Evolutionary conservation across 2,329 filamentous ascomycete genomes (phyloP), one percentile per base, ranked within the genome.

Genomic region (Chrysoporthe deuterocubensis): DNA sequence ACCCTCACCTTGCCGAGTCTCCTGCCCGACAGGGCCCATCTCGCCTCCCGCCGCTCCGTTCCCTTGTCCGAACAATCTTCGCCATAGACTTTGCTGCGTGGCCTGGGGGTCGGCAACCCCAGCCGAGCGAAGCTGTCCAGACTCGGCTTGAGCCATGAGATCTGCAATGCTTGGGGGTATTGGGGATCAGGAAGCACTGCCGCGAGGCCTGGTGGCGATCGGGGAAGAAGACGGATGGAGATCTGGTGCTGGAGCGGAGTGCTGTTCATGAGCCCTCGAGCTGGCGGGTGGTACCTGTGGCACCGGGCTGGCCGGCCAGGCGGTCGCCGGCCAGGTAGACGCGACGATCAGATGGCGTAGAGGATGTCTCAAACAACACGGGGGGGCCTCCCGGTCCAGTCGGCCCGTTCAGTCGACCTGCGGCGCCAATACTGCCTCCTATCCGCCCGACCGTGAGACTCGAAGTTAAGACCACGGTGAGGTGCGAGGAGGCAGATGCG

Each of bases 91-190:
- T 44, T 72, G 71, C 61, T 68, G 67, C 34, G 71, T 71, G 43
- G 62, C 62, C 48, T 65, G 71, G 61, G 66, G 58, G 64, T 72
- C 69, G 42, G 66, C 54, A 63, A 72, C 50, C 57, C 73, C 65
- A 52, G 59, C 62, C 44, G 69, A 62, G 60, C 69, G 71, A 52
- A 68, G 68, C 42, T 69, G 66, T 14, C 70, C 65, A 50, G 69
- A 43, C 16, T 72, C 71, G 52, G 68, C 64, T 72, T 75, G 73
- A 72, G 74, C 74, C 76, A 77, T 77, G 70, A 65, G 46, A 54
- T 44, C 34, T 26, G 68, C 37, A 32, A 48, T 16, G 9, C 43
- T 52, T 42, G 44, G 40, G 21, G 14, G 26, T 42, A 63, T 54
- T 56, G n/a, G 43, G 37, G 44, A 44, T 32, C 46, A 34, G 54